These are phyloP conservation scores for Penicillium expansum DNA, from an alignment of 2,329 filamentous ascomycete species.

Conservation along the genomic window DNA sequence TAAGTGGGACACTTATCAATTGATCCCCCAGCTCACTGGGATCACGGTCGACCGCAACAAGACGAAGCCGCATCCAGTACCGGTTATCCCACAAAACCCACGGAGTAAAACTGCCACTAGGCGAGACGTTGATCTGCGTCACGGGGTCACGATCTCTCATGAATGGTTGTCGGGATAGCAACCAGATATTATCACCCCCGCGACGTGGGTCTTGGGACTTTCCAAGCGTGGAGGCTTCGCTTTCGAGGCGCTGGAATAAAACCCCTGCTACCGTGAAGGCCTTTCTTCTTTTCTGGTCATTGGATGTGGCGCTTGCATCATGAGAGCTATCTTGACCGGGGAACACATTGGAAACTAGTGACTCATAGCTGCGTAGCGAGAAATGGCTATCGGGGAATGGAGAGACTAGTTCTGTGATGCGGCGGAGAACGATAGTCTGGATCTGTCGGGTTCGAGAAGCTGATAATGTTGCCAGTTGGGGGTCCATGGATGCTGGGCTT, in stretches of 20 bases:
- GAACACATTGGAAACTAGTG: constrained; percentile 44
- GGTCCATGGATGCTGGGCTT: constrained; percentile 10
- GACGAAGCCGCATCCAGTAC: constrained; percentile 54
- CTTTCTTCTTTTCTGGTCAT: constrained; percentile 27
- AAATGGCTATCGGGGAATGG: constrained; percentile 44
- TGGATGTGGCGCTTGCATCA: not conserved
- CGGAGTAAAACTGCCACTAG: not conserved
- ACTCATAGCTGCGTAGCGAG: constrained; percentile 44
- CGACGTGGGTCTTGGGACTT: not conserved
- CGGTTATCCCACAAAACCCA: constrained; percentile 52
- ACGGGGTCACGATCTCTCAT: constrained; percentile 28
- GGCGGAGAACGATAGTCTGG: constrained; percentile 48
- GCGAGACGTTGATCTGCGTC: constrained; percentile 19
- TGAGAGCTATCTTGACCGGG: constrained; percentile 13
- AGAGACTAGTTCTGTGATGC: constrained; percentile 50
- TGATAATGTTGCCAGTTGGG: constrained; percentile 10
- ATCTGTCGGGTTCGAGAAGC: constrained; percentile 22
- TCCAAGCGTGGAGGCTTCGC: not conserved
- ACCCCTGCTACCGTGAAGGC: constrained; percentile 52
- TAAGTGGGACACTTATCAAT: constrained; percentile 22
- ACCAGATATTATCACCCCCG: constrained; percentile 32
- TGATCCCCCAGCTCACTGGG: not conserved
- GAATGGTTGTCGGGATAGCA: constrained; percentile 40
- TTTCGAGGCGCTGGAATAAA: constrained; percentile 44
- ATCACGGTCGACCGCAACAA: constrained; percentile 18